phyloP scores from a whole-genome alignment of 2,329 filamentous ascomycete species.

The Ilyonectria sp. region DNA sequence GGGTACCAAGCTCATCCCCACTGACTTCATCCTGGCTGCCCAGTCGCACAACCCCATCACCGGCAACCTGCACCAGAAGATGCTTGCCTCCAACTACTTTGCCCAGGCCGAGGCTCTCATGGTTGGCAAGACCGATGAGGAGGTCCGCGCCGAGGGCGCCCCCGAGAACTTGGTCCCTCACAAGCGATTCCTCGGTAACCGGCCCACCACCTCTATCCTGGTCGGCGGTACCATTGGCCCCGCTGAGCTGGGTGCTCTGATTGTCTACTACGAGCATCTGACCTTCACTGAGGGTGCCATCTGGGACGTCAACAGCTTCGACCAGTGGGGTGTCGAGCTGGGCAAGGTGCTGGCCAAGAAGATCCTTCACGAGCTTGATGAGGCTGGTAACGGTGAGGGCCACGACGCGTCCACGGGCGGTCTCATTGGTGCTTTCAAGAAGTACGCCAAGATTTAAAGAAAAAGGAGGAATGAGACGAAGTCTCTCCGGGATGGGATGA shows the following conservation, averaged over 20 bases:
- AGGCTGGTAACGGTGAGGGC: slow-evolving; percentile 76
- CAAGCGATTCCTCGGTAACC: slow-evolving; percentile 99
- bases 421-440: slow-evolving; percentile 94
- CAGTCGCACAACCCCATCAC: slow-evolving; percentile 97
- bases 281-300: slow-evolving; percentile 98
- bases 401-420: slow-evolving; percentile 93
- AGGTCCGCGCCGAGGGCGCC: slow-evolving; percentile 83
- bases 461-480: slow-evolving; percentile 23
- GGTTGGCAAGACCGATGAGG: slow-evolving; percentile 88
- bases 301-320: slow-evolving; percentile 99
- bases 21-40: slow-evolving; percentile 97
- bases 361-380: slow-evolving; percentile 88
- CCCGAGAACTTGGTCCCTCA: slow-evolving; percentile 87
- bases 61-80: slow-evolving; percentile 95
- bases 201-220: slow-evolving; percentile 95
- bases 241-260: slow-evolving; percentile 91
- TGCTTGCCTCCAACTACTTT: slow-evolving; percentile 94
- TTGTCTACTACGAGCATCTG: slow-evolving; percentile 99
- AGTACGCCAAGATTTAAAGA: slow-evolving; percentile 68
- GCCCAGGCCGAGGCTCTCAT: slow-evolving; percentile 91
- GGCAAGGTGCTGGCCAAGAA: slow-evolving; percentile 97
- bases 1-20: slow-evolving; percentile 97
- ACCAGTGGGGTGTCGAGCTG: slow-evolving; percentile 99
- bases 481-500: slow-evolving; percentile 16
- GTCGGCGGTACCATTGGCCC: slow-evolving; percentile 93